Evolutionary conservation across 164 flowering plant species (phyloP).

Genomic region (Dillenia turbinata): DNA sequence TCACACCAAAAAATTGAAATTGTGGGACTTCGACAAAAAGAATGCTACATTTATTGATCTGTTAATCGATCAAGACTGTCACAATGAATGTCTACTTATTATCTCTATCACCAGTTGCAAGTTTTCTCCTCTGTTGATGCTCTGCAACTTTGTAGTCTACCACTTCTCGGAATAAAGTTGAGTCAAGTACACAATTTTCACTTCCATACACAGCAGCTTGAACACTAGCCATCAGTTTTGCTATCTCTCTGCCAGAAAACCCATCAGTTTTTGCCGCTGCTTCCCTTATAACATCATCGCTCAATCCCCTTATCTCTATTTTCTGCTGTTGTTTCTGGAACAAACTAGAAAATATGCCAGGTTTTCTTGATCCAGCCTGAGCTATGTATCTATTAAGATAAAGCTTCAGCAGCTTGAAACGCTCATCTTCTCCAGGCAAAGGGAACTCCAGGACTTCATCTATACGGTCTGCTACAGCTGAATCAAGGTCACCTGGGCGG

Average conservation of each 20-base stretch:
- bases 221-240: conserved; percentile 92
- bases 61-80: neutral
- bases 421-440: conserved; percentile 82
- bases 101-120: conserved; percentile 42
- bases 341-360: conserved; percentile 44
- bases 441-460: conserved; percentile 95
- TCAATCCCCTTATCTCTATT: conserved; percentile 77
- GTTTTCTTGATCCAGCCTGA: conserved; percentile 60
- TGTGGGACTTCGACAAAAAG: too few relatives aligned
- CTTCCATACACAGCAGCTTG: conserved; percentile 97
- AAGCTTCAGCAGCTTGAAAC: conserved; percentile 80
- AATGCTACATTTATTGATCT: neutral
- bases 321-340: conserved; percentile 55
- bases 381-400: conserved; percentile 87
- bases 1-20: too few relatives aligned
- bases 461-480: conserved; percentile 89
- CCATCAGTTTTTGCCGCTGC: conserved; percentile 87
- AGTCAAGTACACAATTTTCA: conserved; percentile 68
- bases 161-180: conserved; percentile 79
- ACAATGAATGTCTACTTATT: conserved; percentile 3
- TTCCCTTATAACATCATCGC: conserved; percentile 69
- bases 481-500: conserved; percentile 96
- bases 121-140: conserved; percentile 79
- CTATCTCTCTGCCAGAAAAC: conserved; percentile 96
- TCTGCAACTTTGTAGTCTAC: conserved; percentile 96